Conservation (phyloP, 768 basidiomycete species). For the Suillus discolor region DNA sequence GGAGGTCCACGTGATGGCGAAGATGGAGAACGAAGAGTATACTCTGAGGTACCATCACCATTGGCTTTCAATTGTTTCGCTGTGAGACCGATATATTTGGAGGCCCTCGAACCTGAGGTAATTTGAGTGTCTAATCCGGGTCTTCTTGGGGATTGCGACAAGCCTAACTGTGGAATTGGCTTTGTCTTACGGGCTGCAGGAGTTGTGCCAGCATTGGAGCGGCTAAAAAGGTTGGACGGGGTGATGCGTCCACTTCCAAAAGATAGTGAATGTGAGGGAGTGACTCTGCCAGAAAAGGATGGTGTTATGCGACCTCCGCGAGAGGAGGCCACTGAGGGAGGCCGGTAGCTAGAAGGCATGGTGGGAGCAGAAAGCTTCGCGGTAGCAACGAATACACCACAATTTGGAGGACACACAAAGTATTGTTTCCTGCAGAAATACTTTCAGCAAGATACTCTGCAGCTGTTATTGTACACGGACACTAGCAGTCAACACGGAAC, state of each 20-base stretch:
- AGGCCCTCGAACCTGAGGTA: slow-evolving; percentile 83
- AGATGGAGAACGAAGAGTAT: slow-evolving; percentile 32
- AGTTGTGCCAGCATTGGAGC: slow-evolving; percentile 46
- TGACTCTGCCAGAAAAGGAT: slow-evolving; percentile 46
- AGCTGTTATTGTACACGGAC: not conserved
- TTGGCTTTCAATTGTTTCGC: slow-evolving; percentile 67
- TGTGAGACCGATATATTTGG: slow-evolving; percentile 83
- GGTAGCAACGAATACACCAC: slow-evolving; percentile 89
- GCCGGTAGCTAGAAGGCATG: slow-evolving; percentile 59
- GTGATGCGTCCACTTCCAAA: slow-evolving; percentile 53
- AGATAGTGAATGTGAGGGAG: slow-evolving; percentile 43
- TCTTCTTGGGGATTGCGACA: slow-evolving; percentile 30
- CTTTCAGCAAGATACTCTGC: slow-evolving; percentile 13
- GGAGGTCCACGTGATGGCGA: slow-evolving; percentile 39
- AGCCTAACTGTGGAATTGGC: slow-evolving; percentile 33
- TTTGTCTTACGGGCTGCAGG: slow-evolving; percentile 35
- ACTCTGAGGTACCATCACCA: slow-evolving; percentile 18
- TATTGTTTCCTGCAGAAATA: slow-evolving; percentile 64
- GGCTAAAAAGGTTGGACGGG: slow-evolving; percentile 53
- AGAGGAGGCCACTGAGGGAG: slow-evolving; percentile 81
- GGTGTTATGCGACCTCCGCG: slow-evolving; percentile 49
- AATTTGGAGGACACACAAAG: slow-evolving; percentile 81
- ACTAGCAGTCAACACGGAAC: not conserved
- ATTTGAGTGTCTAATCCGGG: slow-evolving; percentile 45
- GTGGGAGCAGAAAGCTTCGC: slow-evolving; percentile 82